phyloP scores from a whole-genome alignment of 805 yeast species.

The Saccharomycopsis vini region DNA sequence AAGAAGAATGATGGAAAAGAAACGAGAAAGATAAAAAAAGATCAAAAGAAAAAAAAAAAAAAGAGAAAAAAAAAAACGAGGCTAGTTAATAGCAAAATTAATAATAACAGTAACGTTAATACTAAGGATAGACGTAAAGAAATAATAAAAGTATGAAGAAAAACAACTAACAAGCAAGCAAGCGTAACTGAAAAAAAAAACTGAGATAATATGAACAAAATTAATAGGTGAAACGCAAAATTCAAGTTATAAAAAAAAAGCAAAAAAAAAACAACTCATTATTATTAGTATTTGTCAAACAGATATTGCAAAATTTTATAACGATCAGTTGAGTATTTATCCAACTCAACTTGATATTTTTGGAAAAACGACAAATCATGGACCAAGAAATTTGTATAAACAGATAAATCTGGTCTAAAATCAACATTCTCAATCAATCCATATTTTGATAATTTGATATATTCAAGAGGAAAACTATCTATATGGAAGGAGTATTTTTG shows the following conservation, averaged over 20 bases:
- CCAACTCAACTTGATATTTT: neutral
- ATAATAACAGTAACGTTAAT: neutral
- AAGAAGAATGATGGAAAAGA: too few relatives aligned
- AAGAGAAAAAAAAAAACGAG: neutral
- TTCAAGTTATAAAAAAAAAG: neutral
- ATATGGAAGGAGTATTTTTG: neutral
- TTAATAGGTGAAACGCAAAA: too few relatives aligned
- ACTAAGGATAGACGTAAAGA: neutral
- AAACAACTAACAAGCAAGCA: too few relatives aligned
- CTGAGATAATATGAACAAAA: neutral
- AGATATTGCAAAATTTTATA: neutral
- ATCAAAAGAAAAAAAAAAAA: neutral
- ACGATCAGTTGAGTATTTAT: constrained; percentile 1
- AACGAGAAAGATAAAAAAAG: neutral
- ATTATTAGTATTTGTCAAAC: neutral
- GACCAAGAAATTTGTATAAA: neutral
- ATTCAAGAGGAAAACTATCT: constrained; percentile 1
- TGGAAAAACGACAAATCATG: neutral
- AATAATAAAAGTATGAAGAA: neutral
- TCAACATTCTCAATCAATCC: constrained; percentile 5
- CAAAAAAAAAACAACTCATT: too few relatives aligned
- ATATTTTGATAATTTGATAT: constrained; percentile 1
- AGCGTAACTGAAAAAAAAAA: neutral
- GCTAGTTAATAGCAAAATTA: neutral
- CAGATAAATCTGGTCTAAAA: constrained; percentile 1